Conservation (phyloP, 495 filamentous ascomycete genomes). For the Penicillium soppii region DNA sequence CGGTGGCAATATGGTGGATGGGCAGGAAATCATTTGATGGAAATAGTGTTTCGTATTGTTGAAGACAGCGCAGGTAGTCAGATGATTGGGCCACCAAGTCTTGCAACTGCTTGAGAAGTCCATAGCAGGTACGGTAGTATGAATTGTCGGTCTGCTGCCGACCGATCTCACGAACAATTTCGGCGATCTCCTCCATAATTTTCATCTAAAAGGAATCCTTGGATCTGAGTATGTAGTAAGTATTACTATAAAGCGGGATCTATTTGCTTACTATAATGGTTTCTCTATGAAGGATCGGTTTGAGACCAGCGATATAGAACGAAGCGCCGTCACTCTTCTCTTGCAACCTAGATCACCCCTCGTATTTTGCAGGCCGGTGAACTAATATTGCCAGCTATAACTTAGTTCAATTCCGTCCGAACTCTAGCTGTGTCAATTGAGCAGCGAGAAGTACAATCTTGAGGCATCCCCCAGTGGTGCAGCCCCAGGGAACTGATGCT, state of each 20-base stretch:
- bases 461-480: too few relatives aligned
- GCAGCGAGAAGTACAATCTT: too few relatives aligned
- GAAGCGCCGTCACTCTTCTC: background rate
- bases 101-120: conserved; percentile 1
- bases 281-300: background rate
- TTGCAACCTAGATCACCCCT: too few relatives aligned
- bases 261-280: background rate
- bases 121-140: background rate
- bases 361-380: too few relatives aligned
- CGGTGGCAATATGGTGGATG: background rate
- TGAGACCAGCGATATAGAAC: background rate
- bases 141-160: background rate
- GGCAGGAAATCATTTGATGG: background rate
- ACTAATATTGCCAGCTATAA: too few relatives aligned
- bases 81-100: background rate
- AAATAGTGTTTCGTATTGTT: conserved; percentile 1
- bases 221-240: background rate
- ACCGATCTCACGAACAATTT: conserved; percentile 2
- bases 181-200: background rate
- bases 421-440: too few relatives aligned
- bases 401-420: too few relatives aligned
- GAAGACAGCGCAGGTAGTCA: background rate
- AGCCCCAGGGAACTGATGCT: too few relatives aligned
- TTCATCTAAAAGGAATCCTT: background rate
- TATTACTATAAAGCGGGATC: background rate